A percentile compares a stretch with the other conserved stretches of the same genome.
Conservation (phyloP, 352 stramenopile species). For the Phytophthora multivora region DNA sequence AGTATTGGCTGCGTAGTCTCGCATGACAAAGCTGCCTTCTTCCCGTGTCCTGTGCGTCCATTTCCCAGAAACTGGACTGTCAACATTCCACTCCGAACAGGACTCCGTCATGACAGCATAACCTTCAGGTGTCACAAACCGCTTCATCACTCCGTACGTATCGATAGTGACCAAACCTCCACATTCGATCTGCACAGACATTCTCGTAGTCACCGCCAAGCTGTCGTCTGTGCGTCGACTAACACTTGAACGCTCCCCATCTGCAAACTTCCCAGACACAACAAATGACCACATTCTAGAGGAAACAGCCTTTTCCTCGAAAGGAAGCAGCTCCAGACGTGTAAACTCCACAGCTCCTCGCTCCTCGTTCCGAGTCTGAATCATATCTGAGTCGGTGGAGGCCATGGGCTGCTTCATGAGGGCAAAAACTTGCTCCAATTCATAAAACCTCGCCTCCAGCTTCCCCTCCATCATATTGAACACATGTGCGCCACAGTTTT, state of each 20-base stretch:
- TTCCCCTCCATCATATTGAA: conserved; percentile 8
- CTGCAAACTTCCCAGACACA: not conserved
- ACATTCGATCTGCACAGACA: not conserved
- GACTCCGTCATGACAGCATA: conserved; percentile 3
- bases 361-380: not conserved
- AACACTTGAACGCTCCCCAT: not conserved
- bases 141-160: conserved; percentile 4
- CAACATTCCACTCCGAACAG: not conserved
- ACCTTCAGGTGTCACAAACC: not conserved
- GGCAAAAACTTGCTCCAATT: not conserved
- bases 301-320: not conserved
- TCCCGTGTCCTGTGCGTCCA: conserved; percentile 6
- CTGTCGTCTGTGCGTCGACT: conserved; percentile 1
- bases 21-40: conserved; percentile 4
- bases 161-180: not conserved
- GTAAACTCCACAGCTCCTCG: not conserved
- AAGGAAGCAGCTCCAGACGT: conserved; percentile 4
- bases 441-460: conserved; percentile 3
- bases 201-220: not conserved
- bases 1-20: not conserved
- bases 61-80: not conserved
- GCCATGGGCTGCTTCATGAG: not conserved
- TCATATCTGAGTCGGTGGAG: conserved; percentile 1
- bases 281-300: conserved; percentile 3
- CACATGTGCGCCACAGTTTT: not conserved